Conservation (phyloP, 192 early-diverging fungal genomes). For the Backusella psychrophila region DNA sequence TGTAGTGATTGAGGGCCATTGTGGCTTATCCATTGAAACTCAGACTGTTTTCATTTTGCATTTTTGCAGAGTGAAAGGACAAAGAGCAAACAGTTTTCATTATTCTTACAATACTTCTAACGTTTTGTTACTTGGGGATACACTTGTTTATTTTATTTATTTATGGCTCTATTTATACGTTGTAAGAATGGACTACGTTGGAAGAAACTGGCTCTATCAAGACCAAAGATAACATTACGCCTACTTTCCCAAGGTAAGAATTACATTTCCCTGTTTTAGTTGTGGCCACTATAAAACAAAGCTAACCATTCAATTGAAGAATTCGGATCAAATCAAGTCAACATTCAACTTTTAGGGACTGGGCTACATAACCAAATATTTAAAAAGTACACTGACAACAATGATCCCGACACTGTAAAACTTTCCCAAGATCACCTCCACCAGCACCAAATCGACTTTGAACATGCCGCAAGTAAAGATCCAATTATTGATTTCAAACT, state of each 20-base stretch:
- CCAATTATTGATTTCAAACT: slow-evolving; percentile 25
- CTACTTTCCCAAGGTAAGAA: neutral
- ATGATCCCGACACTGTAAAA: neutral
- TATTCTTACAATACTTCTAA: neutral
- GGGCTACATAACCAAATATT: neutral
- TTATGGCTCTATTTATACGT: neutral
- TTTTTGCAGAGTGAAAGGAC: neutral
- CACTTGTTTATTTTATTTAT: too few species aligned
- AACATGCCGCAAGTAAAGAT: neutral
- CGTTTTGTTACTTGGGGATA: neutral
- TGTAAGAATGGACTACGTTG: neutral
- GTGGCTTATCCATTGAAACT: neutral
- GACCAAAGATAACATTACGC: neutral
- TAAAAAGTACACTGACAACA: neutral
- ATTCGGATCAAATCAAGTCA: neutral
- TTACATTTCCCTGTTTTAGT: neutral
- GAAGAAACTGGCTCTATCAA: neutral
- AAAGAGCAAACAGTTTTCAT: neutral
- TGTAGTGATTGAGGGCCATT: neutral
- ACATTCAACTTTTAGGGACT: neutral
- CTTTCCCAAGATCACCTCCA: neutral
- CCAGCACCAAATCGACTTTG: slow-evolving; percentile 1
- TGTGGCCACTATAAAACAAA: neutral
- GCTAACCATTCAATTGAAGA: neutral
- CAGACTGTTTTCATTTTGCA: neutral